Evolutionary conservation across 345 rosid genomes (phyloP).

Genomic region (Acer saccharum): DNA sequence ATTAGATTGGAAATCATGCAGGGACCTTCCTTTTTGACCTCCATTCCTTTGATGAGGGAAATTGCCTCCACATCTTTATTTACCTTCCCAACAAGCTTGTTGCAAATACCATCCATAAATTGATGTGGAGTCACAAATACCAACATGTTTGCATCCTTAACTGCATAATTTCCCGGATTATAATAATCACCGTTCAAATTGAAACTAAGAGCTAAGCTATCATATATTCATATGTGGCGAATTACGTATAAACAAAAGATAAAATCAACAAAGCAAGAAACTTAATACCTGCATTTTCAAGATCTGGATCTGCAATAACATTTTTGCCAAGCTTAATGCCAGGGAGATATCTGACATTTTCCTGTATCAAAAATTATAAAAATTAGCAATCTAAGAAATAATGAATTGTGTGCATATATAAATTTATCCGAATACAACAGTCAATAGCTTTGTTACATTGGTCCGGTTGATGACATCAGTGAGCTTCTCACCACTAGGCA

Average conservation of each 20-base stretch:
- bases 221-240: not conserved
- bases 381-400: conserved; percentile 1
- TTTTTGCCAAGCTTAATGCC: conserved; percentile 86
- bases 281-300: conserved; percentile 75
- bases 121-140: conserved; percentile 98
- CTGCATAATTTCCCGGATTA: conserved; percentile 37
- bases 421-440: not conserved
- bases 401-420: conserved; percentile 3
- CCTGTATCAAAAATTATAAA: conserved; percentile 40
- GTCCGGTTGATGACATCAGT: conserved; percentile 80
- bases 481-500: conserved; percentile 89
- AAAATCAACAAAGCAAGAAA: conserved; percentile 12
- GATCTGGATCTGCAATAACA: conserved; percentile 86
- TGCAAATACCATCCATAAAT: conserved; percentile 87
- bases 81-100: conserved; percentile 71
- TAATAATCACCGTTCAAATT: not conserved
- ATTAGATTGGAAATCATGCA: conserved; percentile 88
- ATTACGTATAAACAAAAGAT: not conserved
- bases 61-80: conserved; percentile 67
- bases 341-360: conserved; percentile 88
- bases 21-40: conserved; percentile 93
- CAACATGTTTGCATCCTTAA: conserved; percentile 83
- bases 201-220: not conserved
- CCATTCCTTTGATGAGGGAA: conserved; percentile 98
- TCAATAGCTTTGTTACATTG: conserved; percentile 50